Evolutionary conservation across 768 basidiomycete species (phyloP), one percentile per base, ranked within the genome.

Genomic region (Artomyces pyxidatus): DNA sequence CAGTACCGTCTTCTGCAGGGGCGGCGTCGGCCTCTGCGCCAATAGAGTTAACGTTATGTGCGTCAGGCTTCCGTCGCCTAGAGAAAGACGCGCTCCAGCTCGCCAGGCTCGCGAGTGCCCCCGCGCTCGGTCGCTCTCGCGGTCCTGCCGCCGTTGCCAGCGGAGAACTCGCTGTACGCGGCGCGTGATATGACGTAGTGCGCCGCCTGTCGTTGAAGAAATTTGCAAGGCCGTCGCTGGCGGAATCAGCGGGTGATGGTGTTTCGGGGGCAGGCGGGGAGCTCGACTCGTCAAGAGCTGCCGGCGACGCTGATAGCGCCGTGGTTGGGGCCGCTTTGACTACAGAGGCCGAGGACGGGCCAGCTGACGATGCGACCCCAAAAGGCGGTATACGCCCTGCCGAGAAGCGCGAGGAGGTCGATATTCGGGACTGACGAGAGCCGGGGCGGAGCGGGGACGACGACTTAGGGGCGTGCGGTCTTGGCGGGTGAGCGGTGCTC

Each of bases 391-490:
- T 70, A 29, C 83, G 78, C 26, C 72, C 76, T 0, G 74, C 69
- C 6, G 85, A 87, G 60, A 87, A 82, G 47, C 70, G 74, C 8
- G 87, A 89, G 1, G 83, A 76, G 5, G 77, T 73, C 2, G 85
- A 87, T 19, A 81, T 61, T 16, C 83, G 75, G 2, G 85, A 88
- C 5, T 83, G 79, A 37, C 86, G 75, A 5, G 87, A 88, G 6
- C 74, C 82, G 29, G 87, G 83, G 7, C 87, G 78, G 41, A 85
- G 63, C 0, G 86, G 84, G 1, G 55, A 57, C 7, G 55, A 42
- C 5, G 45, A 3, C 8, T 46, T 43, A 11, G 46, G 22, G 4
- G 37, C 35, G 23, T 46, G 46, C 22, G 37, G 44, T 22, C 47
- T 48, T 11, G 55, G 12, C 28, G 32, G 30, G 16, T 41, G 37